Conservation (phyloP, 148 eudicot species). For the Rhododendron simsii region DNA sequence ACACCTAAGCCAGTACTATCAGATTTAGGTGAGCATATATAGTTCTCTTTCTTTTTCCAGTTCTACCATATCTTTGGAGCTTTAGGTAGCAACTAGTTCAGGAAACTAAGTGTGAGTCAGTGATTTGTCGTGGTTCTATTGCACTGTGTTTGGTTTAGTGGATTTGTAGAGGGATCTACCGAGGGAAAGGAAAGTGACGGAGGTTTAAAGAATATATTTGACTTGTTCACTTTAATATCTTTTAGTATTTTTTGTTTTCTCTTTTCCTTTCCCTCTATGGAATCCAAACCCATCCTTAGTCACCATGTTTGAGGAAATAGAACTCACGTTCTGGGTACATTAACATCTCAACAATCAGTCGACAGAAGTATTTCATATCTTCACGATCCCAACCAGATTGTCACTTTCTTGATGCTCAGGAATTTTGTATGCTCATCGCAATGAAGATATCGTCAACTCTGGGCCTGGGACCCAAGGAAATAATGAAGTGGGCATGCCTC, state of each 20-base stretch:
- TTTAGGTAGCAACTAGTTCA: not conserved
- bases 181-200: not conserved
- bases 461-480: constrained; percentile 28
- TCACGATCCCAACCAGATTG: not conserved
- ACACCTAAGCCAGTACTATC: constrained; percentile 38
- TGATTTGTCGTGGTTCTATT: not conserved
- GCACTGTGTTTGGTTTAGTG: not conserved
- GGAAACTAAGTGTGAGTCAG: not conserved
- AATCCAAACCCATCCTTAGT: not conserved
- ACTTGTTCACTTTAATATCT: not conserved
- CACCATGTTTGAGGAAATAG: not conserved
- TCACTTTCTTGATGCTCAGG: constrained; percentile 38
- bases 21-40: constrained; percentile 57
- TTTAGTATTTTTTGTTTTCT: not conserved
- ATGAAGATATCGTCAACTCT: constrained; percentile 69
- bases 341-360: not conserved
- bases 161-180: not conserved
- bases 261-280: not conserved
- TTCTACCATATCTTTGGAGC: not conserved
- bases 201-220: not conserved
- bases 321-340: not conserved
- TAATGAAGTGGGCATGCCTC: constrained; percentile 5
- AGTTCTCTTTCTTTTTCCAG: not conserved
- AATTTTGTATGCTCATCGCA: constrained; percentile 81
- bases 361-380: not conserved